Conservation (phyloP, 164 flowering plant genomes). For the Annona squamosa region DNA sequence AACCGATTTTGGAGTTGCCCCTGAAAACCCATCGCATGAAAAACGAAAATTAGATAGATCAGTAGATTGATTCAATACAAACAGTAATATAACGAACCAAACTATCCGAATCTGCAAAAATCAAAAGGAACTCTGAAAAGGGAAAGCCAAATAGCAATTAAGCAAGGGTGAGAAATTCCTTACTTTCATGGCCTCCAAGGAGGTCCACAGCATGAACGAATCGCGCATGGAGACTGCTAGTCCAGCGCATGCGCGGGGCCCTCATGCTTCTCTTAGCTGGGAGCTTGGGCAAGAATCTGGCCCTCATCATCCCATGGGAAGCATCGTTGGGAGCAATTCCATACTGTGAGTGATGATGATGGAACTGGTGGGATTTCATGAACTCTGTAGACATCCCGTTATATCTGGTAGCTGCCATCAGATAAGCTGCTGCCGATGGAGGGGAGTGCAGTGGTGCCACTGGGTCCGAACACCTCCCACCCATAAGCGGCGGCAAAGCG, state of each 20-base stretch:
- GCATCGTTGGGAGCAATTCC: slow-evolving; percentile 24
- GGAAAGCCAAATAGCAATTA: neutral
- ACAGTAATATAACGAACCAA: neutral
- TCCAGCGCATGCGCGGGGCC: slow-evolving; percentile 78
- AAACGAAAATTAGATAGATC: neutral
- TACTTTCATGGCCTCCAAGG: slow-evolving; percentile 84
- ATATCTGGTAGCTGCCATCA: slow-evolving; percentile 22
- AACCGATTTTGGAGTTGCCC: slow-evolving; percentile 79
- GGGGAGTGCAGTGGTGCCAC: slow-evolving; percentile 23
- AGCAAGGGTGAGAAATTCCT: neutral
- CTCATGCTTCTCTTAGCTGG: slow-evolving; percentile 54
- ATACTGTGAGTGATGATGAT: slow-evolving; percentile 23
- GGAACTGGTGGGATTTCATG: slow-evolving; percentile 25
- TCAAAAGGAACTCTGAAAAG: neutral
- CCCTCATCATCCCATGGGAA: slow-evolving; percentile 35
- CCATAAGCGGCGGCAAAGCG: slow-evolving; percentile 6
- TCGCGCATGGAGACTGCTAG: slow-evolving; percentile 60
- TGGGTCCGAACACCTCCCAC: slow-evolving; percentile 25
- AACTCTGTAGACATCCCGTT: slow-evolving; percentile 33
- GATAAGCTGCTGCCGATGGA: slow-evolving; percentile 16
- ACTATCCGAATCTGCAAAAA: neutral
- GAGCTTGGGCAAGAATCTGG: slow-evolving; percentile 45
- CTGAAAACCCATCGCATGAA: slow-evolving; percentile 21
- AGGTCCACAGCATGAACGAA: slow-evolving; percentile 73
- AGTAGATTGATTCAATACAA: neutral